These are phyloP conservation scores for Inosperma sp. DNA, from an alignment of 768 basidiomycete species.

Conservation along the genomic window DNA sequence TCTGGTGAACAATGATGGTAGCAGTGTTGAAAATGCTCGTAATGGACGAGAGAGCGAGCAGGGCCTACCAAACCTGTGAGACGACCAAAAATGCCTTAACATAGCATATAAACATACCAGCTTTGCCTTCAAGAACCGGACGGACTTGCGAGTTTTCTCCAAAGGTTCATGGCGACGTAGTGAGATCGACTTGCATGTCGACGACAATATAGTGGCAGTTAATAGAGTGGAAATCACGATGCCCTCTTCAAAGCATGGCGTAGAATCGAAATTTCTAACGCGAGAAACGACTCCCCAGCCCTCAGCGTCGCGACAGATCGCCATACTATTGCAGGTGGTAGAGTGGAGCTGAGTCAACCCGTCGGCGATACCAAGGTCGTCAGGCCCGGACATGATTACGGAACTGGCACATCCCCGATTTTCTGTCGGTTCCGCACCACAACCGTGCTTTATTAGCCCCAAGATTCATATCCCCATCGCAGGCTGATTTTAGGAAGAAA, in stretches of 20 bases:
- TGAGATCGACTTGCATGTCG: constrained; percentile 34
- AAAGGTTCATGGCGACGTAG: constrained; percentile 24
- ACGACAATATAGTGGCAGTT: constrained; percentile 39
- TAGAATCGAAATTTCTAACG: constrained; percentile 65
- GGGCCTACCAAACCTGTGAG: constrained; percentile 31
- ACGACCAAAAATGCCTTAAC: background rate
- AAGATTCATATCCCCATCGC: no score
- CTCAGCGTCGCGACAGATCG: constrained; percentile 48
- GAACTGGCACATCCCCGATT: no score
- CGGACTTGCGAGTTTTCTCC: constrained; percentile 43
- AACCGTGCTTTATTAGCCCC: no score
- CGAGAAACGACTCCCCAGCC: constrained; percentile 63
- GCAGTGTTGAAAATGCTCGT: constrained; percentile 42
- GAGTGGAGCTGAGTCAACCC: no score
- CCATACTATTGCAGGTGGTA: no score
- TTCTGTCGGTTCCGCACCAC: no score
- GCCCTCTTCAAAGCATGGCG: constrained; percentile 79
- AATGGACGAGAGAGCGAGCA: constrained; percentile 44
- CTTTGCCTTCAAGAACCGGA: constrained; percentile 53
- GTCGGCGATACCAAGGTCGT: no score
- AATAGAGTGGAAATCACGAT: constrained; percentile 54
- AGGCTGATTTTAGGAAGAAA: no score
- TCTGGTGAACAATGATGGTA: constrained; percentile 33
- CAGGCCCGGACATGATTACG: no score
- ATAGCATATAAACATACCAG: constrained; percentile 45